phyloP scores from a whole-genome alignment of 139 green algal species.

The Trebouxia sp. region DNA sequence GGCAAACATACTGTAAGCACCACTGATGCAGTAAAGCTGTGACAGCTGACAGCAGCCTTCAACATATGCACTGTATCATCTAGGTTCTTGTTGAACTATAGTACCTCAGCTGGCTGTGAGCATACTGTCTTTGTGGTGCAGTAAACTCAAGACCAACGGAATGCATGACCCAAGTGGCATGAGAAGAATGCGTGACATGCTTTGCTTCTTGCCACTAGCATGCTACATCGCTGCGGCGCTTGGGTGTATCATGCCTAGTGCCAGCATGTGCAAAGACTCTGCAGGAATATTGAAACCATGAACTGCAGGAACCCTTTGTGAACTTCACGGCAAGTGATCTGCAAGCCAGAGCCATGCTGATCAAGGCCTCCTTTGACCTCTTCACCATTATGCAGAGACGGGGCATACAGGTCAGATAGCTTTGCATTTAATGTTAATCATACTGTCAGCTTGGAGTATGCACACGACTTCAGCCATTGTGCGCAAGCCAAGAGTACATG shows the following conservation, averaged over 20 bases:
- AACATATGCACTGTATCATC: neutral
- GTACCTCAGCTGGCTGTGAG: neutral
- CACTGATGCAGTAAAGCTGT: neutral
- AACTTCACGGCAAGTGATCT: constrained; percentile 15
- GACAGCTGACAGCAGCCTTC: neutral
- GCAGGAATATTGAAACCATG: neutral
- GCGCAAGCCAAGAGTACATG: too few relatives aligned
- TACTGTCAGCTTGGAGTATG: too few relatives aligned
- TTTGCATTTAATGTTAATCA: neutral
- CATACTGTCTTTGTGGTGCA: neutral
- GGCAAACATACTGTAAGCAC: neutral
- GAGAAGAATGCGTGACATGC: too few relatives aligned
- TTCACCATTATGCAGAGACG: constrained; percentile 16
- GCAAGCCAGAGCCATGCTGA: constrained; percentile 12
- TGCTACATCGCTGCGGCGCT: neutral
- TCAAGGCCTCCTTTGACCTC: constrained; percentile 26
- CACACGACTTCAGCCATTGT: too few relatives aligned
- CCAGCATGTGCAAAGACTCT: neutral
- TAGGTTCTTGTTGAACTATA: neutral
- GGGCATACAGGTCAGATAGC: neutral
- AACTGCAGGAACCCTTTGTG: constrained; percentile 30
- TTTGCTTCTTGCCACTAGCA: neutral
- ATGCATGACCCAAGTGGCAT: neutral
- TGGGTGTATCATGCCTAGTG: too few relatives aligned
- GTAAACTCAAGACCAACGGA: neutral